Evolutionary conservation across 2,329 filamentous ascomycete genomes (phyloP), one percentile per base, ranked within the genome.

Genomic region (Nectriaceae sp.): DNA sequence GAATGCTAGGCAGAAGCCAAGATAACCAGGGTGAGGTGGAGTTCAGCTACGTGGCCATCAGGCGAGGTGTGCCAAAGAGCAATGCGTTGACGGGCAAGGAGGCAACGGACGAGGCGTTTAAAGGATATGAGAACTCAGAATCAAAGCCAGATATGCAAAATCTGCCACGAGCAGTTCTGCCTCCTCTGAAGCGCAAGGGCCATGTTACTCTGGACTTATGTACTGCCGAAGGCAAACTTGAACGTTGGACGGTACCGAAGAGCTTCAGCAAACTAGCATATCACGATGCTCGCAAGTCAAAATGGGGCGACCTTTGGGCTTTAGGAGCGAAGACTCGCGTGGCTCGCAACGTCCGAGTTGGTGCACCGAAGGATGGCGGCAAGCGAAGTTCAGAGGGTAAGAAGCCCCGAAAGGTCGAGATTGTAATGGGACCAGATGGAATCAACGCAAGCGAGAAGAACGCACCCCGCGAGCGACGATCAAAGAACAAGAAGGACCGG

Each of bases 261-360:
- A 90, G 85, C 50, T 94, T 87, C 70, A 87, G 86, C 67, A 85
- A 82, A 60, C 84, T 88, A 61, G 91, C 91, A 1, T 97, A 93
- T 72, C 90, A 89, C 60, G 94, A 97, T 65, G 94, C 94, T 29
- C 84, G 94, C 53, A 99, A 99, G 72, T 82, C 87, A 1, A 75
- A 74, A 44, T 97, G 93, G 94, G 94, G 94, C 33, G 94, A 97
- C 66, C 76, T 97, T 10, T 99, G 94, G 94, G 91, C 93, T 1
- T 76, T 97, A 1, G 94, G 94, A 0, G 93, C 92, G 19, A 97
- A 97, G 77, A 95, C 90, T 0, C 79, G 90, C 11, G 80, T 88
- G 4, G 64, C 70, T 2, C 75, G 89, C 40, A 75, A 73, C 13
- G 72, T 88, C 37, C 80, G 84, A 6, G 70, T 88, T 3, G 88